Percentiles rank a stretch among this genome's conserved stretches.
Conservation (phyloP, 345 rosid genomes). For the Populus davidiana region DNA sequence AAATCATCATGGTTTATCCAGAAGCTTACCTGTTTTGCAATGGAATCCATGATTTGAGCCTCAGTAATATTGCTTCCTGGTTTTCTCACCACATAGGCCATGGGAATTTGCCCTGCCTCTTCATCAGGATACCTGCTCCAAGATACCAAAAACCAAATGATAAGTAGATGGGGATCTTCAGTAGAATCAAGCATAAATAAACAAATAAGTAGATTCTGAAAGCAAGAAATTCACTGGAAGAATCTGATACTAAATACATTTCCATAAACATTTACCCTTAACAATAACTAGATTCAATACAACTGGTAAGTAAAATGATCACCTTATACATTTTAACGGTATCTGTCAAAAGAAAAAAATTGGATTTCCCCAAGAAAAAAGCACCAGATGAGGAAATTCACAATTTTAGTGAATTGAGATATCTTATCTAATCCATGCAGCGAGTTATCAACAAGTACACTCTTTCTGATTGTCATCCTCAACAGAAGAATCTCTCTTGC, state of each 20-base stretch:
- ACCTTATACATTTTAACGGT: background rate
- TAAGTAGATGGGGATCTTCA: background rate
- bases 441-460: too few relatives aligned
- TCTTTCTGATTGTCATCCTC: too few relatives aligned
- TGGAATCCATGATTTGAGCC: slow-evolving; percentile 62
- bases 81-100: slow-evolving; percentile 92
- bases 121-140: slow-evolving; percentile 78
- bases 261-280: too few relatives aligned
- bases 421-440: background rate
- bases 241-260: background rate
- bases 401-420: background rate
- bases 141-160: background rate
- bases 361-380: background rate
- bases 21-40: slow-evolving; percentile 65
- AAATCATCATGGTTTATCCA: too few relatives aligned
- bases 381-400: background rate
- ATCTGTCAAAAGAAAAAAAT: background rate
- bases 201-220: background rate
- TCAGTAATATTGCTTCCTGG: slow-evolving; percentile 56
- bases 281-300: too few relatives aligned
- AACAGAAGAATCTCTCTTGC: background rate
- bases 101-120: slow-evolving; percentile 93
- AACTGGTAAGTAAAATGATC: background rate
- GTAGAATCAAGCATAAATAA: too few relatives aligned
- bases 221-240: background rate